These are phyloP conservation scores for Zygosaccharomyces pseudorouxii DNA, from an alignment of 805 yeast genomes.

Conservation along the genomic window DNA sequence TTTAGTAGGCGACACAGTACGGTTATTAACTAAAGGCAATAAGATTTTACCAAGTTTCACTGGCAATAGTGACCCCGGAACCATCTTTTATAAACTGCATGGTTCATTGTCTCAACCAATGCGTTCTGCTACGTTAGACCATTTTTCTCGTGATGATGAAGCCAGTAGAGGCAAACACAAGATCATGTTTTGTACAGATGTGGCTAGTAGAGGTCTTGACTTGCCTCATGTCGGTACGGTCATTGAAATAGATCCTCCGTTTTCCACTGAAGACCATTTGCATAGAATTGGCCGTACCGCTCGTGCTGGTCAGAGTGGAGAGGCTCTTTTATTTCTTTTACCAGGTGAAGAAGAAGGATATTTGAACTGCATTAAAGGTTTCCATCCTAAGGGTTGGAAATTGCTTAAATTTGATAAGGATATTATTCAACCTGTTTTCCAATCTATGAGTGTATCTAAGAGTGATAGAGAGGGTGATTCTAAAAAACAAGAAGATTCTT, in stretches of 20 bases:
- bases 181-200: conserved; percentile 90
- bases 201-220: conserved; percentile 95
- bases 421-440: conserved; percentile 36
- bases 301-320: conserved; percentile 88
- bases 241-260: conserved; percentile 93
- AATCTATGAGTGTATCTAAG: conserved; percentile 29
- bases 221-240: conserved; percentile 81
- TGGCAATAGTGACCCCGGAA: conserved; percentile 36
- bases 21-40: conserved; percentile 29
- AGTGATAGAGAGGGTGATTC: conserved; percentile 32
- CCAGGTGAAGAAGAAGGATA: conserved; percentile 91
- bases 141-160: conserved; percentile 46
- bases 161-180: conserved; percentile 47
- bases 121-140: conserved; percentile 70
- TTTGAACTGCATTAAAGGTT: conserved; percentile 52
- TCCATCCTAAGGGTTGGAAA: conserved; percentile 54
- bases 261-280: conserved; percentile 87
- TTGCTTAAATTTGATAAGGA: conserved; percentile 46
- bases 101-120: conserved; percentile 85
- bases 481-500: conserved; percentile 41
- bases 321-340: conserved; percentile 67
- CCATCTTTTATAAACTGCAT: conserved; percentile 67
- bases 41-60: conserved; percentile 33
- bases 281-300: conserved; percentile 98
- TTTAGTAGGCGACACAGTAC: conserved; percentile 34